Conservation (phyloP, 345 rosid species). For the Eucalyptus tenuipes region DNA sequence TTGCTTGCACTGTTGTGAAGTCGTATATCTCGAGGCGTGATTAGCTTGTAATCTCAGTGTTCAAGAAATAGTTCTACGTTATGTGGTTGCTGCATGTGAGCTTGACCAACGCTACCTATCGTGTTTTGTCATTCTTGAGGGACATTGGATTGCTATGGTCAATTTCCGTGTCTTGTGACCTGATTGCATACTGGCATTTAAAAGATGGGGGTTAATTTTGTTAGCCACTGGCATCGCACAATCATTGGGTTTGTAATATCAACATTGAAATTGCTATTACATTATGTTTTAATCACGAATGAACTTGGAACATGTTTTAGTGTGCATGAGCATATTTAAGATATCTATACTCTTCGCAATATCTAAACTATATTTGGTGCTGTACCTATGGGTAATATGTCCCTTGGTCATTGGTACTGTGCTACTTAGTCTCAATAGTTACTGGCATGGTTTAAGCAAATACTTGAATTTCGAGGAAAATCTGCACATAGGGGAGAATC, state of each 20-base stretch:
- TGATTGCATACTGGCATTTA: background rate
- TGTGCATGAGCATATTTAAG: background rate
- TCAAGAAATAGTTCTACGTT: background rate
- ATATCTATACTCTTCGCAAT: background rate
- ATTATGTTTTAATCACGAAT: background rate
- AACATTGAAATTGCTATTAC: background rate
- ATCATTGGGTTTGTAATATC: background rate
- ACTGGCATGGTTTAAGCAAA: background rate
- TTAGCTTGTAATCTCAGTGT: background rate
- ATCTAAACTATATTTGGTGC: background rate
- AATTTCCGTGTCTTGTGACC: background rate
- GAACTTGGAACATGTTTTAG: background rate
- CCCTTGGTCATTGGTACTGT: background rate
- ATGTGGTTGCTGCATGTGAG: background rate
- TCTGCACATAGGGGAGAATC: background rate
- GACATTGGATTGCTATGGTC: background rate
- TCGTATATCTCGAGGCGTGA: background rate
- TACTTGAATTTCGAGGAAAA: background rate
- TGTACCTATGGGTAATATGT: background rate
- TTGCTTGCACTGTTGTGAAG: background rate
- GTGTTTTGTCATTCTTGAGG: background rate
- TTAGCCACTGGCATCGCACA: background rate
- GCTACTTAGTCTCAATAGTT: background rate
- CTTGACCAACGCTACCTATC: background rate
- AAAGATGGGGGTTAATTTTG: background rate